Conservation (phyloP, 2,329 filamentous ascomycete genomes). For the Fusarium caatingaense region DNA sequence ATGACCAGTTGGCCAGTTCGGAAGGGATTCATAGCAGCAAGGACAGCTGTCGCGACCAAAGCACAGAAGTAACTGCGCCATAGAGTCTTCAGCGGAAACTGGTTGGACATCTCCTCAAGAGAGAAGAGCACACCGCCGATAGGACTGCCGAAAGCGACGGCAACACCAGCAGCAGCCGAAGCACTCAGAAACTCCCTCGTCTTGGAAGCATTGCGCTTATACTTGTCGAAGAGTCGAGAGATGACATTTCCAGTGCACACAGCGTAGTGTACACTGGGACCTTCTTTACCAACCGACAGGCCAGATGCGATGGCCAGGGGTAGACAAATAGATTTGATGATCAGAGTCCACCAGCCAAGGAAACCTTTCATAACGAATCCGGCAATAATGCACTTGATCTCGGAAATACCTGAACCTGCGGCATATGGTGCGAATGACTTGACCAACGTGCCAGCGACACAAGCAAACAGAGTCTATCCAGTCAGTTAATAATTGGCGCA, state of each 20-base stretch:
- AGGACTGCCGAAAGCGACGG: constrained; percentile 95
- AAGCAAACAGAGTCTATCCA: constrained; percentile 77
- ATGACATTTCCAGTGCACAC: constrained; percentile 98
- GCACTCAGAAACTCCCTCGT: constrained; percentile 95
- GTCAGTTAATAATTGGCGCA: constrained; percentile 14
- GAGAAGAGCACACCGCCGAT: constrained; percentile 98
- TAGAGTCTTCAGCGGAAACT: constrained; percentile 96
- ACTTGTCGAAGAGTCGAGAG: constrained; percentile 91
- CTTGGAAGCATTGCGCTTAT: constrained; percentile 90
- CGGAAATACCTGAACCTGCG: constrained; percentile 94
- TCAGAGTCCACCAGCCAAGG: constrained; percentile 86
- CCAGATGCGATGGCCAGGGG: constrained; percentile 94
- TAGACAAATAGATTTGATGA: constrained; percentile 93
- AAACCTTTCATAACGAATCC: constrained; percentile 99
- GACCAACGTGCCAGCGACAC: constrained; percentile 84
- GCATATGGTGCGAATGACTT: constrained; percentile 95
- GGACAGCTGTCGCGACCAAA: constrained; percentile 89
- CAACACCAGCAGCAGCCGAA: constrained; percentile 93
- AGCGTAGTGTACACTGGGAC: constrained; percentile 98
- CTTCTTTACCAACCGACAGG: constrained; percentile 95
- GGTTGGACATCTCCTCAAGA: constrained; percentile 95
- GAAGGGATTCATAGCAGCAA: constrained; percentile 98
- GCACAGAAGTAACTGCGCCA: constrained; percentile 99
- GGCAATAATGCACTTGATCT: constrained; percentile 99
- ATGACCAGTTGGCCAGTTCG: constrained; percentile 97